Conservation (phyloP, 2,329 filamentous ascomycete species). For the Calonectria leucothoes region DNA sequence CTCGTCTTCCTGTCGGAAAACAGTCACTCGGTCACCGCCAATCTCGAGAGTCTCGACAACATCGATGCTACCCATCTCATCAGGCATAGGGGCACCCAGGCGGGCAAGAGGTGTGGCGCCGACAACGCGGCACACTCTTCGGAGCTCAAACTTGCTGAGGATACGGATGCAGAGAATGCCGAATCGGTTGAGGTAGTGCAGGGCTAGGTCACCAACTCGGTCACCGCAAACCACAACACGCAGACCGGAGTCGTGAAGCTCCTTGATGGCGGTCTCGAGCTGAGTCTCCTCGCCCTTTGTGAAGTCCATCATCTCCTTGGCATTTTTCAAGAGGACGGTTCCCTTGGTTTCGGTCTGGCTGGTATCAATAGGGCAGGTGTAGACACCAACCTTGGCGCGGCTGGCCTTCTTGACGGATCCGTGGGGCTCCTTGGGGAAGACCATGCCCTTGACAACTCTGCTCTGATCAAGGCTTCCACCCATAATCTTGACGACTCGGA, state of each 20-base stretch:
- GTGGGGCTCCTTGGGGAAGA: slow-evolving; percentile 96
- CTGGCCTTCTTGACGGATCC: slow-evolving; percentile 89
- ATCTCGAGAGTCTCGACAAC: slow-evolving; percentile 98
- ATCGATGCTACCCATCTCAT: slow-evolving; percentile 97
- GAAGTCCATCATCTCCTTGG: slow-evolving; percentile 98
- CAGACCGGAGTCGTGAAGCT: slow-evolving; percentile 92
- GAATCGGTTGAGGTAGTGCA: slow-evolving; percentile 98
- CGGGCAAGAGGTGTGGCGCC: slow-evolving; percentile 96
- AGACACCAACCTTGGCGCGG: slow-evolving; percentile 97
- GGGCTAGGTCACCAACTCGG: slow-evolving; percentile 93
- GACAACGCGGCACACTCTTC: slow-evolving; percentile 93
- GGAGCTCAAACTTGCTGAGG: slow-evolving; percentile 97
- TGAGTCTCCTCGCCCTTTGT: slow-evolving; percentile 96
- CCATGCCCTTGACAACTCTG: slow-evolving; percentile 96
- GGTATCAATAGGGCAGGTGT: slow-evolving; percentile 94
- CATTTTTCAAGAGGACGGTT: slow-evolving; percentile 95
- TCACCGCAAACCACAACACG: slow-evolving; percentile 92
- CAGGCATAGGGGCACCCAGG: slow-evolving; percentile 98
- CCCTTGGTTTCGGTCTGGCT: slow-evolving; percentile 99
- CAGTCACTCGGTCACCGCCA: slow-evolving; percentile 96
- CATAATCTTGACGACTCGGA: slow-evolving; percentile 99
- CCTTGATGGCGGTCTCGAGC: slow-evolving; percentile 91
- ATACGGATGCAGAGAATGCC: slow-evolving; percentile 97
- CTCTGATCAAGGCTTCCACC: slow-evolving; percentile 95
- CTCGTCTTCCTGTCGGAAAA: slow-evolving; percentile 97